phyloP scores from a whole-genome alignment of 768 basidiomycete species.

The Inosperma sp. region DNA sequence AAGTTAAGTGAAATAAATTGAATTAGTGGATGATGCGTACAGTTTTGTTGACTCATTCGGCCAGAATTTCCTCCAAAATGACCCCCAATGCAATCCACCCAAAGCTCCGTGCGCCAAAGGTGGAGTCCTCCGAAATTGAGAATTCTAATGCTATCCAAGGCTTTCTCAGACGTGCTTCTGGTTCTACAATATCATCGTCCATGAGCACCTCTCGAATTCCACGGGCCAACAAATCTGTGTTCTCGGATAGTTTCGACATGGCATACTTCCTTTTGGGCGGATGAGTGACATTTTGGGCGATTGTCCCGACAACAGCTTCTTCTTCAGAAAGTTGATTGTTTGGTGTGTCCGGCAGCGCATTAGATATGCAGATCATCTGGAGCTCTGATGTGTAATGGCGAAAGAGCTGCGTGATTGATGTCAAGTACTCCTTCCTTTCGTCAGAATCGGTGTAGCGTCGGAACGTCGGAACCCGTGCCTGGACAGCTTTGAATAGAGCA shows the following conservation, averaged over 20 bases:
- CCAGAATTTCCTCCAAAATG: slow-evolving; percentile 52
- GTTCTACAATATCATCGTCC: slow-evolving; percentile 41
- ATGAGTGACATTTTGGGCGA: slow-evolving; percentile 58
- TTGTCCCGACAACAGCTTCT: slow-evolving; percentile 64
- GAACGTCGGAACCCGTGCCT: slow-evolving; percentile 28
- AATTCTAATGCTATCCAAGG: slow-evolving; percentile 58
- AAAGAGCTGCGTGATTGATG: slow-evolving; percentile 32
- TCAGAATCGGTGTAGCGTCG: slow-evolving; percentile 27
- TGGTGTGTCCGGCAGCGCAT: slow-evolving; percentile 42
- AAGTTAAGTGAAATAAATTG: no score
- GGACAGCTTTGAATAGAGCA: slow-evolving; percentile 19
- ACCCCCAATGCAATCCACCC: slow-evolving; percentile 55
- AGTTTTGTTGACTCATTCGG: no score
- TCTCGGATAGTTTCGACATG: slow-evolving; percentile 53
- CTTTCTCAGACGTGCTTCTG: slow-evolving; percentile 38
- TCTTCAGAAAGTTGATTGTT: slow-evolving; percentile 50
- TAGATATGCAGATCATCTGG: slow-evolving; percentile 41
- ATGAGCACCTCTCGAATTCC: slow-evolving; percentile 45
- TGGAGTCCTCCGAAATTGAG: slow-evolving; percentile 28
- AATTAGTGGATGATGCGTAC: no score
- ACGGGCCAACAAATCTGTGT: slow-evolving; percentile 50
- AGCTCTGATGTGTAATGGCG: slow-evolving; percentile 44
- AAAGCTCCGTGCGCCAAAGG: slow-evolving; percentile 59
- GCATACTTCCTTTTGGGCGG: slow-evolving; percentile 48
- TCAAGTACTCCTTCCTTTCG: slow-evolving; percentile 17